Conservation (phyloP, 306 rosid species). For the Sicyos edulis region DNA sequence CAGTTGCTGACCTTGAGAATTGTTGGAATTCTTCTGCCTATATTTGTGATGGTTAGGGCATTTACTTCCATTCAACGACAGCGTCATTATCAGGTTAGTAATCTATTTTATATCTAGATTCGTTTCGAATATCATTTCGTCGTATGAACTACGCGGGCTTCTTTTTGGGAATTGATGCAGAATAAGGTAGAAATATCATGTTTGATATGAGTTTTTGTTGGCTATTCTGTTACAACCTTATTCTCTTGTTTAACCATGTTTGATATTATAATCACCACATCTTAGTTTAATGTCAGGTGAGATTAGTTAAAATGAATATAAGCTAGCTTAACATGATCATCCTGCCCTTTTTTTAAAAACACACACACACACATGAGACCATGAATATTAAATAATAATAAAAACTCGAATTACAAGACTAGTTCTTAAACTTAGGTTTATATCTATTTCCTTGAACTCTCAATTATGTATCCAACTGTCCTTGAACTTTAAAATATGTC, state of each 20-base stretch:
- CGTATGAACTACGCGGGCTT: not conserved
- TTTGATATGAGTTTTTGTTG: not conserved
- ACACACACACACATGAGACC: not conserved
- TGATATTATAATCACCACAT: not conserved
- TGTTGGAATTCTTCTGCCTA: conserved; percentile 43
- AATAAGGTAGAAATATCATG: not conserved
- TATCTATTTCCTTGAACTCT: no score
- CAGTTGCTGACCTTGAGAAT: conserved; percentile 55
- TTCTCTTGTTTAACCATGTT: conserved; percentile 7
- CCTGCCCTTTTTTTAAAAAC: no score
- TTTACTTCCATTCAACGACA: conserved; percentile 43
- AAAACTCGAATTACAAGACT: no score
- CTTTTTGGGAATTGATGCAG: not conserved
- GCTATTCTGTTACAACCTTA: not conserved
- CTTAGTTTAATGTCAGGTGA: not conserved
- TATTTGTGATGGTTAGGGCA: conserved; percentile 51
- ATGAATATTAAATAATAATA: not conserved
- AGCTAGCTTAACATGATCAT: not conserved
- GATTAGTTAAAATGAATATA: not conserved
- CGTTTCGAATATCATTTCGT: not conserved
- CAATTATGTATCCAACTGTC: no score
- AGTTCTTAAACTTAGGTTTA: no score
- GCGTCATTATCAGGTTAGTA: conserved; percentile 45
- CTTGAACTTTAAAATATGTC: no score
- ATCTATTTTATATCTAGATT: not conserved